Evolutionary conservation across 192 early-diverging fungal species (phyloP).

Genomic region (Backusella mclennaniae): DNA sequence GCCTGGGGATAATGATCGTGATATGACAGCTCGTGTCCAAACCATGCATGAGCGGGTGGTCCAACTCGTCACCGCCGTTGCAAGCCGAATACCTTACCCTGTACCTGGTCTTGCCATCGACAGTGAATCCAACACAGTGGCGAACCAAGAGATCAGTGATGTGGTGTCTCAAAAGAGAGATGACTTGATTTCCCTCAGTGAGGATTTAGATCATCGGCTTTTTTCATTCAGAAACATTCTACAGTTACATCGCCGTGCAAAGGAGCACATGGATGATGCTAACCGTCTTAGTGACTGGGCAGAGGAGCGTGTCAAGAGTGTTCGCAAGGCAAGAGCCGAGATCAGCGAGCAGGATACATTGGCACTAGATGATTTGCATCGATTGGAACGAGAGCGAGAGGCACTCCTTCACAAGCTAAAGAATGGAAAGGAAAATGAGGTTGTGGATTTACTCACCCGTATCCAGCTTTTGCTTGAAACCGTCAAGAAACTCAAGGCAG

Average conservation of each 20-base stretch:
- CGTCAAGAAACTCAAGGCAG: background rate
- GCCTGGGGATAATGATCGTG: conserved; percentile 14
- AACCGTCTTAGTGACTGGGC: conserved; percentile 6
- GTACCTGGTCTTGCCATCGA: conserved; percentile 4
- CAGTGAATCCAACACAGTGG: conserved; percentile 7
- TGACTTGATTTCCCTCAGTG: conserved; percentile 12
- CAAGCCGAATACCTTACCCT: conserved; percentile 22
- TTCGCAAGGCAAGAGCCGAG: conserved; percentile 1
- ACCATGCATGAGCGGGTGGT: conserved; percentile 11
- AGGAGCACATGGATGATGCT: conserved; percentile 15
- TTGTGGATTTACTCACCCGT: conserved; percentile 7
- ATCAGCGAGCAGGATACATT: background rate
- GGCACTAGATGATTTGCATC: conserved; percentile 11
- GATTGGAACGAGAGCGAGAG: conserved; percentile 9
- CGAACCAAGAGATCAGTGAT: conserved; percentile 16
- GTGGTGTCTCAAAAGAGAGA: conserved; percentile 9
- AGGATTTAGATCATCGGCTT: background rate
- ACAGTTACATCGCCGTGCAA: conserved; percentile 14
- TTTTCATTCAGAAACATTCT: conserved; percentile 18
- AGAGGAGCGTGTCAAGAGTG: background rate
- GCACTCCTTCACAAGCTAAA: background rate
- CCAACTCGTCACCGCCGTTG: conserved; percentile 13
- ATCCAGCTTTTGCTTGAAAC: conserved; percentile 21
- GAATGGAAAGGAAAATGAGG: conserved; percentile 15
- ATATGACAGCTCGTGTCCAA: conserved; percentile 12